Evolutionary conservation across 2,329 filamentous ascomycete species (phyloP).

Genomic region (Fusarium sp.): DNA sequence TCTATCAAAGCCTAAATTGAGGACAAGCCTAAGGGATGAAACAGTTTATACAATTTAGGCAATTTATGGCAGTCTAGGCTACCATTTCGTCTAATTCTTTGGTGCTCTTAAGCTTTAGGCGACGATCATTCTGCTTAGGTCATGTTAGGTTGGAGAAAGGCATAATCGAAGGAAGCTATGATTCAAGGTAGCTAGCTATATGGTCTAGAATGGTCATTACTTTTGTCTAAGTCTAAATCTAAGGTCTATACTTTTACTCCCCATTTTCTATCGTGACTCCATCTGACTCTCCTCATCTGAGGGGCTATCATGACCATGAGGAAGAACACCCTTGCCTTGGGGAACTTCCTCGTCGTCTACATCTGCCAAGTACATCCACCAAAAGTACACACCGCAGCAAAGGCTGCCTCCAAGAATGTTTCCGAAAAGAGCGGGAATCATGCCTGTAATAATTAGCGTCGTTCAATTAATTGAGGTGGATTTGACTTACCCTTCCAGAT

Average conservation of each 20-base stretch:
- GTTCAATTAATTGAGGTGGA: accelerated
- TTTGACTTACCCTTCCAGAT: conserved; percentile 62
- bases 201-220: not conserved
- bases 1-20: accelerated
- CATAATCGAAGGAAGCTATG: not conserved
- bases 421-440: conserved; percentile 64
- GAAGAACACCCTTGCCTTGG: conserved; percentile 12
- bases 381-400: conserved; percentile 58
- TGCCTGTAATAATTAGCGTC: conserved; percentile 30
- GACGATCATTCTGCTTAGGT: not conserved
- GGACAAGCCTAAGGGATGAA: not conserved
- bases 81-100: not conserved
- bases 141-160: accelerated
- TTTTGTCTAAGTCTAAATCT: not conserved
- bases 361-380: conserved; percentile 40
- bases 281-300: conserved; percentile 37
- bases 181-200: not conserved
- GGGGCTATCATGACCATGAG: not conserved
- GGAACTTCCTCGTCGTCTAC: not conserved
- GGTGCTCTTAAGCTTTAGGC: accelerated
- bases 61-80: not conserved
- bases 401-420: conserved; percentile 66
- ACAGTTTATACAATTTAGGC: accelerated
- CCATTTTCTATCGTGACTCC: not conserved
- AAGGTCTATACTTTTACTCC: accelerated